Conservation (phyloP, 1,284 basidiomycete species). For the Tilletiopsis washingtonensis region DNA sequence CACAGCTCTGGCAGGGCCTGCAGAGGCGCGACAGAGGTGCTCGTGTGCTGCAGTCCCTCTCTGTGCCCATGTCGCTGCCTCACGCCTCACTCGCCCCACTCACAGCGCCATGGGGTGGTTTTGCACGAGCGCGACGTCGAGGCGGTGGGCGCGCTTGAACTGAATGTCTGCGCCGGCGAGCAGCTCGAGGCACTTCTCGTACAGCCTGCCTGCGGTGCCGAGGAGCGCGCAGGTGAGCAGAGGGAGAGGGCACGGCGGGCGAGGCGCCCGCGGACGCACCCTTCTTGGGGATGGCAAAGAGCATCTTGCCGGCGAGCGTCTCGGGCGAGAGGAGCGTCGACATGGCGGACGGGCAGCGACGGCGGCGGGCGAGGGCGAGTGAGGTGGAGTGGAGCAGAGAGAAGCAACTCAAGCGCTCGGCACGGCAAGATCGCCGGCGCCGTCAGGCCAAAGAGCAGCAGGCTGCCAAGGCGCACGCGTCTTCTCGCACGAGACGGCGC, state of each 20-base stretch:
- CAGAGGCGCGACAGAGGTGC: too few species aligned
- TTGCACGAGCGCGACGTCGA: constrained; percentile 84
- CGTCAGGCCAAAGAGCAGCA: too few species aligned
- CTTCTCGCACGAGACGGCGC: too few species aligned
- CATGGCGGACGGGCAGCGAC: constrained; percentile 13
- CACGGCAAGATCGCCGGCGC: too few species aligned
- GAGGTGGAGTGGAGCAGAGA: neutral
- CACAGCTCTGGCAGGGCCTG: too few species aligned
- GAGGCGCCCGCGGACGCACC: constrained; percentile 52
- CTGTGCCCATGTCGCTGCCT: too few species aligned
- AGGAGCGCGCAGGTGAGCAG: neutral
- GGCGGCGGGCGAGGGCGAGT: neutral
- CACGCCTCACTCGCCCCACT: constrained; percentile 41
- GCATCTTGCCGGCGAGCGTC: constrained; percentile 59
- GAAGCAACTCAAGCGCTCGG: too few species aligned
- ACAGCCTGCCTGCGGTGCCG: constrained; percentile 54
- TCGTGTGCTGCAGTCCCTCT: too few species aligned
- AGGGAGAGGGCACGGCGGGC: neutral
- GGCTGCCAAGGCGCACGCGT: too few species aligned
- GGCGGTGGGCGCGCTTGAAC: constrained; percentile 76
- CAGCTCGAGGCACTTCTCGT: constrained; percentile 84
- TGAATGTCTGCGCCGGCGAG: constrained; percentile 82
- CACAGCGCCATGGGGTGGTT: constrained; percentile 90
- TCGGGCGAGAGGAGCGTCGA: constrained; percentile 40
- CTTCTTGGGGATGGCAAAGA: constrained; percentile 98